These are phyloP conservation scores for Isatis tinctoria DNA, from an alignment of 345 rosid species.

Conservation along the genomic window DNA sequence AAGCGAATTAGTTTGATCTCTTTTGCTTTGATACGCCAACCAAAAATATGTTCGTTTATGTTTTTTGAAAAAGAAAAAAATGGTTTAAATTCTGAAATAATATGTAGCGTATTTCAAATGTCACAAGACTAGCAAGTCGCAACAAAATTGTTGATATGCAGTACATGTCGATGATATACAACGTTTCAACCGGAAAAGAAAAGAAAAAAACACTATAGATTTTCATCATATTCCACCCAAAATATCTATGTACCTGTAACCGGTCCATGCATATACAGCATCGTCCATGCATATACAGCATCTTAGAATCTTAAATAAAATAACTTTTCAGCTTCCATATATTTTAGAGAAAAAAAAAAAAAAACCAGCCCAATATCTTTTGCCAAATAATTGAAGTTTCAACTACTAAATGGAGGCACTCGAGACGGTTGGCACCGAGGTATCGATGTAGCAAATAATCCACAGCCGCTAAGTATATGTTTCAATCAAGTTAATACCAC, in stretches of 20 bases:
- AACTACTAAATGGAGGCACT: too few relatives aligned
- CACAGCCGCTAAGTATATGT: too few relatives aligned
- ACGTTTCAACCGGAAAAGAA: neutral
- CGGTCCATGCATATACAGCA: too few relatives aligned
- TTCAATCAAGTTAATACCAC: too few relatives aligned
- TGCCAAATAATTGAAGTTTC: too few relatives aligned
- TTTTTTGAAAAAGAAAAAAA: neutral
- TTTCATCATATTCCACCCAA: neutral
- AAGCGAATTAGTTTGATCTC: neutral
- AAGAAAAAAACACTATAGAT: neutral
- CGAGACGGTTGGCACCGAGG: neutral
- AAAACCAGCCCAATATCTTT: too few relatives aligned
- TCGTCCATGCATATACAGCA: neutral
- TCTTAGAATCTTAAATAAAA: neutral
- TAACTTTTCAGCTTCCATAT: too few relatives aligned
- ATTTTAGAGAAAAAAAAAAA: too few relatives aligned
- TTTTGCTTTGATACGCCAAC: neutral
- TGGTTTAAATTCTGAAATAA: neutral
- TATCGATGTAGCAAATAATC: neutral
- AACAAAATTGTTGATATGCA: neutral
- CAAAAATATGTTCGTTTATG: too few relatives aligned
- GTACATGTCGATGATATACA: neutral
- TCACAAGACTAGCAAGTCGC: too few relatives aligned
- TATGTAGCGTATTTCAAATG: neutral
- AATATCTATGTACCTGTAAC: neutral